Evolutionary conservation across 2,329 filamentous ascomycete species (phyloP), one percentile per base, ranked within the genome.

Genomic region (Pyrenochaeta sp.): DNA sequence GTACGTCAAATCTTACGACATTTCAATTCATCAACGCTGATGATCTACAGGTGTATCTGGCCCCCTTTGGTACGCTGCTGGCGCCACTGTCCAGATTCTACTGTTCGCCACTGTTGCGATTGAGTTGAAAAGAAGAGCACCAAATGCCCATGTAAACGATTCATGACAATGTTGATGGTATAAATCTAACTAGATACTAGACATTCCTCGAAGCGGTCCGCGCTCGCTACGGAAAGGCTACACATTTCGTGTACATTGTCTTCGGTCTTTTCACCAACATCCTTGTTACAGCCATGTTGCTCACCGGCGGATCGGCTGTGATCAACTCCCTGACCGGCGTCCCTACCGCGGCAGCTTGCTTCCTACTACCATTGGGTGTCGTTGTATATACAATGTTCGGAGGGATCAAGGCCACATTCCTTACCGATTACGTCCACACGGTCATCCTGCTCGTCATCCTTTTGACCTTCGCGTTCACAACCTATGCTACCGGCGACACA

Each of bases 221-320:
- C 51, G 91, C 91, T n/a, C 85, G 92, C 55, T 96, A 96, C 74
- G 92, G 92, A 42, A 80, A 82, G 2, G 67, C 77, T 11, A 87
- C 90, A 0, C 92, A 97, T 68, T 78, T 87, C 2, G 90, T 92
- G 1, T 97, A 91, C 73, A 90, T 92, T 56, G 81, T 88, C 1
- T 96, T 96, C 58, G 91, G 90, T 18, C 79, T 95, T 5, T 88
- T 90, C 76, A 96, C 92, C 30, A 78, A 95, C 69, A 90, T 95
- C 36, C 82, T 96, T 2, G 92, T 97, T n/a, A 94, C 91, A 1
- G 86, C 92, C 42, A 96, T 96, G 91, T 79, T 97, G 36, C 84
- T 97, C 54, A 92, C 92, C 20, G 92, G 92, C 50, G 92, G 92
- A 41, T 87, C 87, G 1, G 89, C 90, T 2, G 92, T 93, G 14